phyloP scores from a whole-genome alignment of 371 early-diverging fungal genomes.

The Cokeromyces recurvatus region DNA sequence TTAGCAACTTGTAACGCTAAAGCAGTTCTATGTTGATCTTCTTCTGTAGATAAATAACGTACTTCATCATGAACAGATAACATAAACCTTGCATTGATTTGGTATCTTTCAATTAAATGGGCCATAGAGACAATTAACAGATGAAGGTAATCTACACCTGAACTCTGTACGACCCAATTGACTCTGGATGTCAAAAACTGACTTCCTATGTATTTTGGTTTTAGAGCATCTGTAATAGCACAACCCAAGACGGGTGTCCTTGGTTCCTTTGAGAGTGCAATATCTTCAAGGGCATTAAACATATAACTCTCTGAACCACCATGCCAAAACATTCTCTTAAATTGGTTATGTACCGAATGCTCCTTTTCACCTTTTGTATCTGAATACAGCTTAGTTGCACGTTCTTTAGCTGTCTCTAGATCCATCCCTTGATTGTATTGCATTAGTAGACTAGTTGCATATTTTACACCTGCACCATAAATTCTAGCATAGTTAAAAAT shows the following conservation, averaged over 20 bases:
- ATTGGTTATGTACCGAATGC: slow-evolving; percentile 25
- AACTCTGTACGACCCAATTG: slow-evolving; percentile 99
- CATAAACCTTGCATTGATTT: slow-evolving; percentile 84
- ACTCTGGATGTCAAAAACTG: slow-evolving; percentile 85
- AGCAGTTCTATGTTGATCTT: slow-evolving; percentile 75
- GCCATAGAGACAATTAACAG: slow-evolving; percentile 88
- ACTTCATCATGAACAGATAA: slow-evolving; percentile 97
- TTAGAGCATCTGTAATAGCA: slow-evolving; percentile 82
- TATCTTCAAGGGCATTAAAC: slow-evolving; percentile 90
- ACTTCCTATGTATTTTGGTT: slow-evolving; percentile 59
- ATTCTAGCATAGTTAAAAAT: slow-evolving; percentile 96
- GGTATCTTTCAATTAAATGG: slow-evolving; percentile 73
- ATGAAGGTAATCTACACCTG: slow-evolving; percentile 98
- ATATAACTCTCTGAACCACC: slow-evolving; percentile 94
- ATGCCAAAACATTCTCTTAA: slow-evolving; percentile 65
- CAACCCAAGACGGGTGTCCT: slow-evolving; percentile 88
- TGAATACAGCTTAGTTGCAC: slow-evolving; percentile 69
- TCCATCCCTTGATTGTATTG: slow-evolving; percentile 79
- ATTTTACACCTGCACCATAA: slow-evolving; percentile 91
- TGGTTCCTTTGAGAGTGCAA: slow-evolving; percentile 73
- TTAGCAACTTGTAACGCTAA: slow-evolving; percentile 91
- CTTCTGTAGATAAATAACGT: slow-evolving; percentile 78
- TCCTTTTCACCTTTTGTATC: slow-evolving; percentile 83
- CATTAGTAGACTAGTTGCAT: slow-evolving; percentile 76
- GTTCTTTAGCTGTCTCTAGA: slow-evolving; percentile 55